Conservation (phyloP, 164 flowering plant species). For the Stephania cephalantha region DNA sequence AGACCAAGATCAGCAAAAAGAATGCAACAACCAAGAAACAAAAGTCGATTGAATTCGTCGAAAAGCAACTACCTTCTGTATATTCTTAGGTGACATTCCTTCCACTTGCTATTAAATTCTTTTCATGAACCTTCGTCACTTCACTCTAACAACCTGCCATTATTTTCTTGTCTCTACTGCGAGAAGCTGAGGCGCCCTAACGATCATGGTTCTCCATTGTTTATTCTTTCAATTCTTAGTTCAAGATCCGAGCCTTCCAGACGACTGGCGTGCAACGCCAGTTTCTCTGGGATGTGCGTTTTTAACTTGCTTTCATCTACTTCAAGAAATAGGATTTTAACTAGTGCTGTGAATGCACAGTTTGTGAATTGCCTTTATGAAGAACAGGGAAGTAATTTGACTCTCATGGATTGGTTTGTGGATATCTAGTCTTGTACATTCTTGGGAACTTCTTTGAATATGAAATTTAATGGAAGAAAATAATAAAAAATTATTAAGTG, state of each 20-base stretch:
- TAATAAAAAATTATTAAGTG: too few relatives aligned
- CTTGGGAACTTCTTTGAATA: neutral
- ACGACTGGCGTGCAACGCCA: neutral
- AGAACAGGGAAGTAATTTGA: neutral
- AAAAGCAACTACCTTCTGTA: slow-evolving; percentile 7
- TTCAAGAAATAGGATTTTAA: neutral
- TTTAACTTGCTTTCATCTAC: neutral
- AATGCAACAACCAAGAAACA: neutral
- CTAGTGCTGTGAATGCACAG: neutral
- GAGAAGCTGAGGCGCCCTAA: neutral
- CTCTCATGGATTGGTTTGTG: neutral
- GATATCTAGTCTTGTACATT: neutral
- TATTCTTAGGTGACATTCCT: neutral
- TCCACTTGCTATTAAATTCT: neutral
- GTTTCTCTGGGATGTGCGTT: neutral
- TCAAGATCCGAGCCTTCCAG: neutral
- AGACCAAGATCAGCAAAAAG: slow-evolving; percentile 11
- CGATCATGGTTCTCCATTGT: neutral
- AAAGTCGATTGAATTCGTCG: neutral
- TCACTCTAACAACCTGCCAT: neutral
- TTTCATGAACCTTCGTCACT: neutral
- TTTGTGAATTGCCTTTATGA: neutral
- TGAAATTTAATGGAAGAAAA: too few relatives aligned
- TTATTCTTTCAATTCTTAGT: neutral
- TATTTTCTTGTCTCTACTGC: neutral